Evolutionary conservation across 2,329 filamentous ascomycete genomes (phyloP), one percentile per base, ranked within the genome.

Genomic region (Venturia carpophila): DNA sequence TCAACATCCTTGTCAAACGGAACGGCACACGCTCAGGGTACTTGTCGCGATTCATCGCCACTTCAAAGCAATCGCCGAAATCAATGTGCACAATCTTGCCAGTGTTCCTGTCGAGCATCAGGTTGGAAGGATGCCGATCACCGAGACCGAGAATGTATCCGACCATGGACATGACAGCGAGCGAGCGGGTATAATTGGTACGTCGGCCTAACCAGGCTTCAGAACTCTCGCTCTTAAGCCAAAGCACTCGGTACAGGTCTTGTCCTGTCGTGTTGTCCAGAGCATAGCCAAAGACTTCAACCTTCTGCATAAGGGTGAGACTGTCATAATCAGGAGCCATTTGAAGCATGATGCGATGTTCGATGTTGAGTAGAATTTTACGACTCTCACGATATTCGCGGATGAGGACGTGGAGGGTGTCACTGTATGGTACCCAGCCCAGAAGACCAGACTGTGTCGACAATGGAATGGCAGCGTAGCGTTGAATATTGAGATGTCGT

Each of bases 101-200:
- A 0, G 93, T 97, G 67, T 95, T 87, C 47, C 92, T 89, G 76
- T 99, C 94, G 49, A 99, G 87, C 89, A 99, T 95, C 72, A 99
- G 79, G 76, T 99, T 99, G 67, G 92, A 97, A 45, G 95, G 95
- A 78, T 99, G 94, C 60, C 95, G 88, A 78, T 99, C 94, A 64
- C 94, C 94, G 17, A 99, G 82, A 67, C 94, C 95, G 27, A 99
- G 86, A 69, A 99, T 97, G 76, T 99, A 99, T 68, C 94, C 94
- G n/a, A 97, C 94, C 92, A 99, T 99, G n/a, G 92, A 97, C 94
- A 99, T 99, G 71, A 99, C 94, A 70, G 91, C 94, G 1, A 99
- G 82, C 1, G 93, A 97, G 66, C 94, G 89, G 21, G 94, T 99
- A 78, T 99, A 99, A 74, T 96, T 99, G n/a, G 95, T 99, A 64